These are phyloP conservation scores for Conticribra guillardii DNA, from an alignment of 108 stramenopile species.

Conservation along the genomic window DNA sequence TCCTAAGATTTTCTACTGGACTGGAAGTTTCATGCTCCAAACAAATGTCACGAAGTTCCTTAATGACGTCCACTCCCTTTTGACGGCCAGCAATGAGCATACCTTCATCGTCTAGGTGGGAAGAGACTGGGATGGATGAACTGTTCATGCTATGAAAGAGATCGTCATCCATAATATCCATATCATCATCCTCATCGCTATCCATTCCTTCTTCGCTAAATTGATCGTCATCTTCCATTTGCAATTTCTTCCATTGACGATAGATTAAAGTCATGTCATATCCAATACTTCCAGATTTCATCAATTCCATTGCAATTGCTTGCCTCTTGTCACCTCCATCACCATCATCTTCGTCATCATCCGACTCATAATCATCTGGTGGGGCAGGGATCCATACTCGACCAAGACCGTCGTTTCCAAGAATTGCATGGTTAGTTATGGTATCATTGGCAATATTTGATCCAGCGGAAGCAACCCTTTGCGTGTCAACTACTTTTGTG, in stretches of 20 bases:
- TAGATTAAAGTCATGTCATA: conserved; percentile 61
- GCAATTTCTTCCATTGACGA: conserved; percentile 50
- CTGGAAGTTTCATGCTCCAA: conserved; percentile 79
- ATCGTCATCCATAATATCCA: conserved; percentile 46
- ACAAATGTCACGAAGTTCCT: conserved; percentile 84
- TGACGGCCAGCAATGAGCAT: conserved; percentile 76
- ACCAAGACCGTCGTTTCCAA: conserved; percentile 72
- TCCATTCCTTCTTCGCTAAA: conserved; percentile 59
- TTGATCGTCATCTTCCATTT: conserved; percentile 67
- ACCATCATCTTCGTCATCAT: conserved; percentile 51
- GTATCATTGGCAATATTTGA: background rate
- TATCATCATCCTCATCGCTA: conserved; percentile 50
- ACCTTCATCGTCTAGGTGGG: conserved; percentile 42
- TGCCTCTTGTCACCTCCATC: too few species aligned
- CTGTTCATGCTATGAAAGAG: conserved; percentile 43
- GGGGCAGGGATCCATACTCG: conserved; percentile 64
- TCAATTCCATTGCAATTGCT: conserved; percentile 33
- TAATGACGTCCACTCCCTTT: conserved; percentile 87
- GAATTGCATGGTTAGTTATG: conserved; percentile 54
- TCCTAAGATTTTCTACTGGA: conserved; percentile 85
- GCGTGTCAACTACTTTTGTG: conserved; percentile 7
- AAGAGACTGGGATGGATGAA: conserved; percentile 16
- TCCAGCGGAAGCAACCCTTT: background rate
- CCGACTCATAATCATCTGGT: conserved; percentile 55
- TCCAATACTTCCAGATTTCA: conserved; percentile 78